These are phyloP conservation scores for Malassezia sympodialis DNA, from an alignment of 1,284 basidiomycete genomes.

Conservation along the genomic window DNA sequence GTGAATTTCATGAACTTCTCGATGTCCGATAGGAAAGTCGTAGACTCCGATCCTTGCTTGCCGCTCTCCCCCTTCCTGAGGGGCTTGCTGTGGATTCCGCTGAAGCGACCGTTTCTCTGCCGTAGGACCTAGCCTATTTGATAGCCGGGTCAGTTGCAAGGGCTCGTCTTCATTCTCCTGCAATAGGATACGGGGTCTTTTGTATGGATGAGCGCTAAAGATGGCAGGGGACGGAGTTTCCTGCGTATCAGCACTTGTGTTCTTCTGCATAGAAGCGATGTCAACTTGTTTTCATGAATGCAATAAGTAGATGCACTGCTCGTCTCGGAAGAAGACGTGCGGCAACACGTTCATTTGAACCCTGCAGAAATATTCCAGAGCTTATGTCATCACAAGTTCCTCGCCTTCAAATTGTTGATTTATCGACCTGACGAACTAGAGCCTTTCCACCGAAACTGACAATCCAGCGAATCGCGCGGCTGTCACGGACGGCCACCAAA, in stretches of 20 bases:
- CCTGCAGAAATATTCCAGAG: not conserved
- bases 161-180: not conserved
- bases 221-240: not conserved
- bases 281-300: not conserved
- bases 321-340: too few relatives aligned
- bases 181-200: not conserved
- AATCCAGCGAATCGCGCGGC: not conserved
- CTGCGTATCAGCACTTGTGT: not conserved
- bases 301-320: not conserved
- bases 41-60: not conserved
- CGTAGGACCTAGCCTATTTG: not conserved
- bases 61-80: not conserved
- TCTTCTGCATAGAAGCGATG: not conserved
- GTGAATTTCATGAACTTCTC: not conserved
- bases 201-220: not conserved
- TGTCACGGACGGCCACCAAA: not conserved
- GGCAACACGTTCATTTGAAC: too few relatives aligned
- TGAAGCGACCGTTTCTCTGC: not conserved
- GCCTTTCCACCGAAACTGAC: not conserved
- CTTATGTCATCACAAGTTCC: not conserved
- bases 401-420: too few relatives aligned
- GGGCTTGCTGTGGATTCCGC: not conserved
- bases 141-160: not conserved
- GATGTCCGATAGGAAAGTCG: not conserved
- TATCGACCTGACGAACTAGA: too few relatives aligned